Conservation (phyloP, 805 yeast species). For the Tetrapisispora pingtungensis region DNA sequence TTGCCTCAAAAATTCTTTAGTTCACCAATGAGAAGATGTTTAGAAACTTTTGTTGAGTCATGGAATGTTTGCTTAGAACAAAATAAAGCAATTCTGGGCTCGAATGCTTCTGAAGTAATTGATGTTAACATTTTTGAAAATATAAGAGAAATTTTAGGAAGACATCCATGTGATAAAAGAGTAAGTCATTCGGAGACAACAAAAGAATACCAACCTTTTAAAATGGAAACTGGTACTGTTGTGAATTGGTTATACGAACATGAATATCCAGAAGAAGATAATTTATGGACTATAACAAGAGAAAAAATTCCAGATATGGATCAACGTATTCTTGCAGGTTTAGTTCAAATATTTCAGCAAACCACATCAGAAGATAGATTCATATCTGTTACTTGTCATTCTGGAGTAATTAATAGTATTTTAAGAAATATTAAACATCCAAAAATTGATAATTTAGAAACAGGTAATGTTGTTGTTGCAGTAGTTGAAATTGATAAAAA, state of each 20-base stretch:
- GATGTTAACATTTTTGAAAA: constrained; percentile 30
- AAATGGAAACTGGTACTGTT: constrained; percentile 27
- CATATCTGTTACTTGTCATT: constrained; percentile 48
- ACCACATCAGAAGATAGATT: constrained; percentile 19
- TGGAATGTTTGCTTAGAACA: constrained; percentile 40
- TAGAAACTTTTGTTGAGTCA: constrained; percentile 45
- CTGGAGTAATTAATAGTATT: constrained; percentile 47
- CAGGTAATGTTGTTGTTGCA: constrained; percentile 57
- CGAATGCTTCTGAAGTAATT: background rate
- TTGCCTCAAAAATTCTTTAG: constrained; percentile 47
- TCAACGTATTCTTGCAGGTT: constrained; percentile 29
- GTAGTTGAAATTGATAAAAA: constrained; percentile 32
- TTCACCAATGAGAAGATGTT: constrained; percentile 56
- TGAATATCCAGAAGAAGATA: constrained; percentile 43
- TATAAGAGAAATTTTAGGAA: constrained; percentile 52
- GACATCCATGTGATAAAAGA: constrained; percentile 51
- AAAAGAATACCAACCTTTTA: constrained; percentile 13
- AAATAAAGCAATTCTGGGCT: constrained; percentile 29
- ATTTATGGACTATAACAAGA: constrained; percentile 36
- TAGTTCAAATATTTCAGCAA: constrained; percentile 36
- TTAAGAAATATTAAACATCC: constrained; percentile 46
- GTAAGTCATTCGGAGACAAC: constrained; percentile 15
- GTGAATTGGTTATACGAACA: constrained; percentile 34
- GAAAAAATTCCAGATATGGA: constrained; percentile 44
- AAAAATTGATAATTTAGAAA: constrained; percentile 42